phyloP scores from a whole-genome alignment of 1,284 basidiomycete species.

The Salmacisia buchloeana region DNA sequence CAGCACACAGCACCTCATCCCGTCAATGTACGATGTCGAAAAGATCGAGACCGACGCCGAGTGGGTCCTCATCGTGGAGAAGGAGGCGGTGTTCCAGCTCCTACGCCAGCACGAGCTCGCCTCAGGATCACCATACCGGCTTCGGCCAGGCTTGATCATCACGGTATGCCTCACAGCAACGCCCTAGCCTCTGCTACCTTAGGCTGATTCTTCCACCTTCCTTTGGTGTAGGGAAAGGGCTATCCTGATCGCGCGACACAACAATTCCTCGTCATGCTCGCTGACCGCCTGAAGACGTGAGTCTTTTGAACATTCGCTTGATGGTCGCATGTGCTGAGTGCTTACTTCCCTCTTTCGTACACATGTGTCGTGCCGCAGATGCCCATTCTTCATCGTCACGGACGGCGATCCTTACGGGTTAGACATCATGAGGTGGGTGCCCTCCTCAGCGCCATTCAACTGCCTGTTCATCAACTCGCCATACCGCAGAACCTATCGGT shows the following conservation, averaged over 20 bases:
- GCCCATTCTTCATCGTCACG: neutral
- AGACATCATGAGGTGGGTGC: constrained; percentile 26
- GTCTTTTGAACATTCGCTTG: neutral
- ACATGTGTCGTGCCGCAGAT: constrained; percentile 12
- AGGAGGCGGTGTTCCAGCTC: constrained; percentile 32
- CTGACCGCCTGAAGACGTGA: neutral
- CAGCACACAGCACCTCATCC: constrained; percentile 16
- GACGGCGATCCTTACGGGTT: constrained; percentile 35
- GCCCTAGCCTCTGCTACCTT: too few species aligned
- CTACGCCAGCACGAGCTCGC: constrained; percentile 15
- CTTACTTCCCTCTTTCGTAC: constrained; percentile 10
- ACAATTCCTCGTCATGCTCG: constrained; percentile 14
- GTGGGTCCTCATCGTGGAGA: constrained; percentile 39
- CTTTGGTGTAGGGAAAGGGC: constrained; percentile 25
- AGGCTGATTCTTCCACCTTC: neutral
- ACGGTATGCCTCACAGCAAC: constrained; percentile 6
- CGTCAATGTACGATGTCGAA: constrained; percentile 10
- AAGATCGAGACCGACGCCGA: constrained; percentile 9
- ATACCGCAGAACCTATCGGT: neutral
- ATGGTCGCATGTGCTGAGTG: neutral
- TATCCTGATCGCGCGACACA: constrained; percentile 36
- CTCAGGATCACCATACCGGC: neutral
- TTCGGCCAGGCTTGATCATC: constrained; percentile 3
- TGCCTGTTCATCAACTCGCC: neutral
- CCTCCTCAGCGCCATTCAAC: neutral